Evolutionary conservation across 345 rosid species (phyloP).

Genomic region (Aethionema arabicum): DNA sequence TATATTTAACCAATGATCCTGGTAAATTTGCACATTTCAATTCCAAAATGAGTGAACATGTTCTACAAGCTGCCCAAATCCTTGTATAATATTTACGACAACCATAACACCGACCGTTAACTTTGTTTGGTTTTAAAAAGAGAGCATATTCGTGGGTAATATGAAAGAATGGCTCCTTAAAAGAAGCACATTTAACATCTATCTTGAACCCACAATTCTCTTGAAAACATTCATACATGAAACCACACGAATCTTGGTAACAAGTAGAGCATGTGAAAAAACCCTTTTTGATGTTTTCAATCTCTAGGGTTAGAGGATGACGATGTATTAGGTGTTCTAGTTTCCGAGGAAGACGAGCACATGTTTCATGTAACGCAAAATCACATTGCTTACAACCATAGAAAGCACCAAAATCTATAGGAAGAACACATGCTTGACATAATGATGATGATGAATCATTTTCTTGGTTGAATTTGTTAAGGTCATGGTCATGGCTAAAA

Average conservation of each 20-base stretch:
- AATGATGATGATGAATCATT: not conserved
- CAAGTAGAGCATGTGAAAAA: slow-evolving; percentile 22
- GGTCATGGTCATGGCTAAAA: slow-evolving; percentile 13
- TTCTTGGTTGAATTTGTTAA: not conserved
- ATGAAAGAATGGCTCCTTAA: not conserved
- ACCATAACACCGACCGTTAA: no score
- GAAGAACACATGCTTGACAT: slow-evolving; percentile 24
- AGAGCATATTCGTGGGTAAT: no score
- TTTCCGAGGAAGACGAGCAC: slow-evolving; percentile 20
- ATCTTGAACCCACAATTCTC: not conserved
- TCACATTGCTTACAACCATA: slow-evolving; percentile 17
- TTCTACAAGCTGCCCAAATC: no score
- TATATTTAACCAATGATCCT: slow-evolving; percentile 4
- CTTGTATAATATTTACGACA: not conserved
- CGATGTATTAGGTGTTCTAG: not conserved
- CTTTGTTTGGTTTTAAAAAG: no score
- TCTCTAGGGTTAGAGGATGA: not conserved
- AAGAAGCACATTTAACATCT: slow-evolving; percentile 21
- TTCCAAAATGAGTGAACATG: not conserved
- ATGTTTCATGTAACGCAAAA: slow-evolving; percentile 14
- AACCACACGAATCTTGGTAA: slow-evolving; percentile 7
- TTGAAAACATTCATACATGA: slow-evolving; percentile 13
- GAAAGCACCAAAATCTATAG: slow-evolving; percentile 1
- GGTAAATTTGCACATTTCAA: slow-evolving; percentile 5
- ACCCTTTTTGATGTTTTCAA: slow-evolving; percentile 1